Percentiles rank a stretch among this genome's conserved stretches.
Conservation (phyloP, 2,329 filamentous ascomycete species). For the Lachnellula occidentalis region DNA sequence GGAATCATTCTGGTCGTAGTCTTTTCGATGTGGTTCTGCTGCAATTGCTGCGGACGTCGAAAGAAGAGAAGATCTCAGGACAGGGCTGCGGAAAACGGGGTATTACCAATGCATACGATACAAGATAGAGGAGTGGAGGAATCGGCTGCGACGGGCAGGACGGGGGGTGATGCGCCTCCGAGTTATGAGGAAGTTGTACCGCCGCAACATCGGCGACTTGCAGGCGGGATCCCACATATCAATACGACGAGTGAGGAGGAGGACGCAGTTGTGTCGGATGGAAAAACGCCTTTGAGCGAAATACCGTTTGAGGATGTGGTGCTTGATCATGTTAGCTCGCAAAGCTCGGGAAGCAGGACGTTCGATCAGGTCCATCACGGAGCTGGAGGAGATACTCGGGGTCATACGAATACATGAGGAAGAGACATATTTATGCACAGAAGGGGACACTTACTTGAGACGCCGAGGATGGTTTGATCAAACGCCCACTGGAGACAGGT, state of each 20-base stretch:
- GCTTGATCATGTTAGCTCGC: constrained; percentile 14
- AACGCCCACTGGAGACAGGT: background rate
- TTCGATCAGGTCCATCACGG: constrained; percentile 17
- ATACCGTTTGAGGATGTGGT: constrained; percentile 27
- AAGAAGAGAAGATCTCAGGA: background rate
- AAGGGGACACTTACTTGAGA: background rate
- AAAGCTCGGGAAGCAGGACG: constrained; percentile 14
- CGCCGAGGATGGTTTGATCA: no score
- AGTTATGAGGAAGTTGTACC: constrained; percentile 21
- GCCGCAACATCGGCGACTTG: constrained; percentile 15
- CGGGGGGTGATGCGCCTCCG: constrained; percentile 13
- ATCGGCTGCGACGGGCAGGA: background rate
- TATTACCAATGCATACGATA: constrained; percentile 6
- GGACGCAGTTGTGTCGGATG: constrained; percentile 23
- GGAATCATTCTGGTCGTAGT: constrained; percentile 11
- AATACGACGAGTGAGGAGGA: constrained; percentile 16
- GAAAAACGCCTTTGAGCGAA: constrained; percentile 27
- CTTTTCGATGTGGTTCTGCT: constrained; percentile 18
- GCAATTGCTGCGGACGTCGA: constrained; percentile 19
- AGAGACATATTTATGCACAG: background rate
- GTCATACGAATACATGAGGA: constrained; percentile 24
- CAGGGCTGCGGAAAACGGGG: background rate
- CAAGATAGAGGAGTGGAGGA: background rate
- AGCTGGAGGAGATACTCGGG: constrained; percentile 19
- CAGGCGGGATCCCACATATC: constrained; percentile 11